Percentiles rank a stretch among this genome's conserved stretches.
phyloP scores from a whole-genome alignment of 352 stramenopile species.

The Phytophthora multivora region DNA sequence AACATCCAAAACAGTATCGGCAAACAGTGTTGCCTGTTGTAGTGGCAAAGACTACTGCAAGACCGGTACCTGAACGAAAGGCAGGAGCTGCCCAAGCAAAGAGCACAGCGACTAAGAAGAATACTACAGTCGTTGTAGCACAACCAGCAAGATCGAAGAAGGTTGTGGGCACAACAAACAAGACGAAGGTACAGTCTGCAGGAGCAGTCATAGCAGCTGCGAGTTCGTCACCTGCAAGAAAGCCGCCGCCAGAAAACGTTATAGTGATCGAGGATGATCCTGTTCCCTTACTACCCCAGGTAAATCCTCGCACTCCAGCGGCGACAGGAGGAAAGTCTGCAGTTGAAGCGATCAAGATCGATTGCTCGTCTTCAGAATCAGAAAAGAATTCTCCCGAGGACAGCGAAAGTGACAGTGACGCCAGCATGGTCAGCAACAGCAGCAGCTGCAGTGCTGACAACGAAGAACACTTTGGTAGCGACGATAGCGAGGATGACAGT shows the following conservation, averaged over 20 bases:
- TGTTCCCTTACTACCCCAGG: neutral
- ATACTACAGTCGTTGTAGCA: neutral
- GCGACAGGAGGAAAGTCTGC: neutral
- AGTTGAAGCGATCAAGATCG: slow-evolving; percentile 8
- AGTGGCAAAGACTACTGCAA: neutral
- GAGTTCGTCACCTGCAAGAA: neutral
- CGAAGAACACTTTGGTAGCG: slow-evolving; percentile 19
- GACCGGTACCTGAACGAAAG: neutral
- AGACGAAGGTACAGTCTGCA: neutral
- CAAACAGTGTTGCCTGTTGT: neutral
- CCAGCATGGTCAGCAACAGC: slow-evolving; percentile 13
- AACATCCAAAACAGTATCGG: neutral
- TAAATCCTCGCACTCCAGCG: neutral
- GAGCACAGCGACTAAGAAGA: neutral
- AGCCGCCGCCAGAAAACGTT: slow-evolving; percentile 1
- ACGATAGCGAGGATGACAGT: slow-evolving; percentile 16
- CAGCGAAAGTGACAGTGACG: slow-evolving; percentile 16
- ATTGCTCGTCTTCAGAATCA: slow-evolving; percentile 12
- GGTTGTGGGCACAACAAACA: neutral
- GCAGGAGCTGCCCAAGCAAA: neutral
- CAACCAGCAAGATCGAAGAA: neutral
- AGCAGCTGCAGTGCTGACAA: slow-evolving; percentile 16
- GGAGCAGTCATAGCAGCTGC: too few relatives aligned
- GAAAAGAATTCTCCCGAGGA: neutral
- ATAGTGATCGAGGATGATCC: slow-evolving; percentile 14